Evolutionary conservation across 2,329 filamentous ascomycete genomes (phyloP).

Genomic region (Amauroascus niger): DNA sequence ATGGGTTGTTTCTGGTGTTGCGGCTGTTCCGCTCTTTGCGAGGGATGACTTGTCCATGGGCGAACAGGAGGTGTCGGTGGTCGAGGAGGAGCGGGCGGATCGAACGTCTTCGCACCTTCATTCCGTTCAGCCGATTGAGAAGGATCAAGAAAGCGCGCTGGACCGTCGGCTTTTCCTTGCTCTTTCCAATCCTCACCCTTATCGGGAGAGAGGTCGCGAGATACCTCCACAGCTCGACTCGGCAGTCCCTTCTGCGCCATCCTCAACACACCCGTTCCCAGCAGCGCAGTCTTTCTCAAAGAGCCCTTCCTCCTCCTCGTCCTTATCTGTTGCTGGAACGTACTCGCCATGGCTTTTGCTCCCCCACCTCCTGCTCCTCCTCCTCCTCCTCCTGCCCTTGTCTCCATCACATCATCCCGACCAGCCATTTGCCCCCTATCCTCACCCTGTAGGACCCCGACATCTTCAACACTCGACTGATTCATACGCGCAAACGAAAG

Average conservation of each 20-base stretch:
- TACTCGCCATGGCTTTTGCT: slow-evolving; percentile 40
- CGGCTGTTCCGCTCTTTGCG: not conserved
- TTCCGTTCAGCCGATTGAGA: not conserved
- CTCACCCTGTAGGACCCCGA: slow-evolving; percentile 14
- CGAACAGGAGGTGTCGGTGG: slow-evolving; percentile 11
- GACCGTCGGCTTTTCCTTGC: not conserved
- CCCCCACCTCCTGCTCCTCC: slow-evolving; percentile 31
- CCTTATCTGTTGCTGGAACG: slow-evolving; percentile 41
- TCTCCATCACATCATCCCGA: slow-evolving; percentile 9
- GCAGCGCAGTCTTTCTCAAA: slow-evolving; percentile 72
- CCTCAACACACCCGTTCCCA: slow-evolving; percentile 46
- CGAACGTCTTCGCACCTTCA: not conserved
- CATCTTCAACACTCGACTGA: slow-evolving; percentile 16
- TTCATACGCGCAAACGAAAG: slow-evolving; percentile 15
- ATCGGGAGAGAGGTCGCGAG: not conserved
- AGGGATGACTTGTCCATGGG: slow-evolving; percentile 13
- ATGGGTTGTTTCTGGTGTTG: slow-evolving; percentile 16
- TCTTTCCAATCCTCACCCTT: not conserved
- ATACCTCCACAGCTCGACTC: slow-evolving; percentile 3
- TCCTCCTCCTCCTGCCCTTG: slow-evolving; percentile 14
- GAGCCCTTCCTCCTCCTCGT: slow-evolving; percentile 70
- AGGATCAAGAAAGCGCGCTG: not conserved
- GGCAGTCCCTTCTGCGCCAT: slow-evolving; percentile 13
- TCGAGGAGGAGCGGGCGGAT: not conserved
- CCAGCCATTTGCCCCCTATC: slow-evolving; percentile 17